A percentile compares a stretch with the other conserved stretches of the same genome.
These are phyloP conservation scores for Orychophragmus violaceus DNA, from an alignment of 345 rosid genomes.

Conservation along the genomic window DNA sequence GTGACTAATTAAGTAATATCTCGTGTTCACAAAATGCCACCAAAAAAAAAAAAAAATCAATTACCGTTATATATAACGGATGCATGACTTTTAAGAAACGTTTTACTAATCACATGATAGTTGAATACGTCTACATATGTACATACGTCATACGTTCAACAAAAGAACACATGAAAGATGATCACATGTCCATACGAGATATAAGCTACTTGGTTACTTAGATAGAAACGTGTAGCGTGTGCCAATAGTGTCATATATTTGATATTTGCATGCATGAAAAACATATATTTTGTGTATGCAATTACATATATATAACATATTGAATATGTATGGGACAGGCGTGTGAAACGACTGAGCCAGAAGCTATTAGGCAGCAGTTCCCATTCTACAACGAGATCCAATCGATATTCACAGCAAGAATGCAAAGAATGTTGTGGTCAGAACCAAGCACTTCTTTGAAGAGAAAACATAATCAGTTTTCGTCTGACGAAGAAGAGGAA, in stretches of 20 bases:
- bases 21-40: slow-evolving; percentile 23
- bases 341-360: slow-evolving; percentile 73
- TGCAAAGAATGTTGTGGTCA: slow-evolving; percentile 75
- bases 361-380: slow-evolving; percentile 67
- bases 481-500: slow-evolving; percentile 69
- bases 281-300: neutral
- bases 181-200: neutral
- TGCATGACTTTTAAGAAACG: slow-evolving; percentile 9
- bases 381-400: slow-evolving; percentile 78
- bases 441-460: slow-evolving; percentile 56
- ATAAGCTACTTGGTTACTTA: neutral
- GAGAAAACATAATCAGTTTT: slow-evolving; percentile 46
- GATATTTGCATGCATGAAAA: neutral
- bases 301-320: neutral
- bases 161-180: neutral
- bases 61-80: slow-evolving; percentile 17
- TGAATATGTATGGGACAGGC: slow-evolving; percentile 41
- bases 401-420: slow-evolving; percentile 54
- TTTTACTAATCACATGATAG: neutral
- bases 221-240: neutral
- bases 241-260: neutral
- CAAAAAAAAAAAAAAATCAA: neutral
- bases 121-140: neutral
- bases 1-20: neutral
- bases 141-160: neutral